Evolutionary conservation across 208 protist species (phyloP).

Genomic region (Trypanosoma lewisi): DNA sequence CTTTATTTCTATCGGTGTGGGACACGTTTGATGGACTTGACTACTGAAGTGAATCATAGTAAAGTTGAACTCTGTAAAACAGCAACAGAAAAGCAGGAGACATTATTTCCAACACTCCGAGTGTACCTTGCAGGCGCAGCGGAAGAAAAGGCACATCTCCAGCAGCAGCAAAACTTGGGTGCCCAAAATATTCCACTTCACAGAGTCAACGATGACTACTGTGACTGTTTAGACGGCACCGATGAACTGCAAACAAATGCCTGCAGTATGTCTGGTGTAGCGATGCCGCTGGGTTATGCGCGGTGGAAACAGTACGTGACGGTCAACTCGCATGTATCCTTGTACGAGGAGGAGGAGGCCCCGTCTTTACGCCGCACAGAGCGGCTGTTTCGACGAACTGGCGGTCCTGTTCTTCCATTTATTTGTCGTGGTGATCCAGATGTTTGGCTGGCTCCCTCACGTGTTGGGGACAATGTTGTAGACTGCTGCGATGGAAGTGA

Average conservation of each 20-base stretch:
- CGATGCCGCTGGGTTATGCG: slow-evolving; percentile 29
- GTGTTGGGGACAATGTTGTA: slow-evolving; percentile 63
- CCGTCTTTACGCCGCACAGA: slow-evolving; percentile 4
- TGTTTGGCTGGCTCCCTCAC: slow-evolving; percentile 58
- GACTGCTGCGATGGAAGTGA: slow-evolving; percentile 77
- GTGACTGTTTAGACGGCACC: slow-evolving; percentile 78
- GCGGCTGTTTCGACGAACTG: slow-evolving; percentile 14
- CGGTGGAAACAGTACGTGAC: slow-evolving; percentile 57
- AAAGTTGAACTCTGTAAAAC: slow-evolving; percentile 33
- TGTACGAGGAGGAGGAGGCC: slow-evolving; percentile 54
- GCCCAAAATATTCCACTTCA: slow-evolving; percentile 50
- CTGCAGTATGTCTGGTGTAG: slow-evolving; percentile 69
- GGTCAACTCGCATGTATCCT: slow-evolving; percentile 31
- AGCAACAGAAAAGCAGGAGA: slow-evolving; percentile 3
- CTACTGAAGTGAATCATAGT: slow-evolving; percentile 30
- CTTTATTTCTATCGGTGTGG: slow-evolving; percentile 60
- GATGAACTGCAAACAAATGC: slow-evolving; percentile 76
- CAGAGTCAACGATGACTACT: slow-evolving; percentile 81
- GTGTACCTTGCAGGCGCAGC: slow-evolving; percentile 42
- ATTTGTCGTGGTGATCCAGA: slow-evolving; percentile 30
- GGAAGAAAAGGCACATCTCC: slow-evolving; percentile 47
- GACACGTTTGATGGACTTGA: slow-evolving; percentile 57
- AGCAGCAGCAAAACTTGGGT: slow-evolving; percentile 42
- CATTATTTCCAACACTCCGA: slow-evolving; percentile 34
- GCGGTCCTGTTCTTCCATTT: slow-evolving; percentile 61